A percentile compares a stretch with the other conserved stretches of the same genome.
These are phyloP conservation scores for Chaetothyriales sp. DNA, from an alignment of 2,329 filamentous ascomycete species.

Conservation along the genomic window DNA sequence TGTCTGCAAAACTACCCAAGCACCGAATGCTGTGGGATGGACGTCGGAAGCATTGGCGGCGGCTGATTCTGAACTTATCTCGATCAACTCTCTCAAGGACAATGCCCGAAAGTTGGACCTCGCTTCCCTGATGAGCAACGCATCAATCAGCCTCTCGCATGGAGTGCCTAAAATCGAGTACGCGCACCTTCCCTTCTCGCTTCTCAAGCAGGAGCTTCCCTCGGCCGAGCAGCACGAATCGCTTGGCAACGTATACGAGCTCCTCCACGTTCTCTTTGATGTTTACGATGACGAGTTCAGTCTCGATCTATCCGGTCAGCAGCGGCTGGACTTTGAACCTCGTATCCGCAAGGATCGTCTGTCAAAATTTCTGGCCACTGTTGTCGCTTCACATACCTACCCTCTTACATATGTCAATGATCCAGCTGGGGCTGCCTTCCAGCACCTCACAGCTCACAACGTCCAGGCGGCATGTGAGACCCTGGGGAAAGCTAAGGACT, in stretches of 20 bases:
- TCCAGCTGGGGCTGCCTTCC: slow-evolving; percentile 68
- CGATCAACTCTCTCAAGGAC: background rate
- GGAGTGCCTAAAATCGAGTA: slow-evolving; percentile 43
- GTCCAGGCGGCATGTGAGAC: slow-evolving; percentile 70
- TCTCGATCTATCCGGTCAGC: slow-evolving; percentile 26
- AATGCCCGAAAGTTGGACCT: background rate
- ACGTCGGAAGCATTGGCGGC: background rate
- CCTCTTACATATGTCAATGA: slow-evolving; percentile 23
- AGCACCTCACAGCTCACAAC: slow-evolving; percentile 63
- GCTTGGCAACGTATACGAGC: slow-evolving; percentile 56
- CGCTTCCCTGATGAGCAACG: background rate
- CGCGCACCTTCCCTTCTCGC: slow-evolving; percentile 21
- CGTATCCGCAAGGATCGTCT: slow-evolving; percentile 37
- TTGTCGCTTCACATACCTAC: slow-evolving; percentile 33
- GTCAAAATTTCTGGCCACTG: slow-evolving; percentile 28
- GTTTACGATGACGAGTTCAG: slow-evolving; percentile 35
- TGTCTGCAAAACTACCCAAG: slow-evolving; percentile 7
- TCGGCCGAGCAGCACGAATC: slow-evolving; percentile 3
- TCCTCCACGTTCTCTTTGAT: slow-evolving; percentile 76
- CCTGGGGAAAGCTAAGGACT: slow-evolving; percentile 62
- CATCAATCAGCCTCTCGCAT: slow-evolving; percentile 35
- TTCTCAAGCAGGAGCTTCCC: slow-evolving; percentile 16
- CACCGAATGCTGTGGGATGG: background rate
- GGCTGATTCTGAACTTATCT: background rate
- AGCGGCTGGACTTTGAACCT: slow-evolving; percentile 27